Percentiles rank a stretch among this genome's conserved stretches.
These are phyloP conservation scores for Paramecium bursaria DNA, from an alignment of 73 alveolate genomes.

Conservation along the genomic window DNA sequence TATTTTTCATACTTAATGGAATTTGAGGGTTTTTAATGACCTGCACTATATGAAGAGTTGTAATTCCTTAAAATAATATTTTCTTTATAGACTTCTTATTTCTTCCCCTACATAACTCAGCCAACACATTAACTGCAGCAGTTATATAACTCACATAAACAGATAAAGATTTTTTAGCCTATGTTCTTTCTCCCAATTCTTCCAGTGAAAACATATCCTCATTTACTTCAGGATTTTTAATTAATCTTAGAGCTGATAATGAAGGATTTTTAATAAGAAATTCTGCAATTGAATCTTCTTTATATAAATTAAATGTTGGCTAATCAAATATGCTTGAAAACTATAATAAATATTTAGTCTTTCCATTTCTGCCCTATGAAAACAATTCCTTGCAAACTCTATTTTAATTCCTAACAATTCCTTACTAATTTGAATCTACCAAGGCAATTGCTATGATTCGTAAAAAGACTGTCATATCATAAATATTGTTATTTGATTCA, in stretches of 20 bases:
- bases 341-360: slow-evolving; percentile 18
- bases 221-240: slow-evolving; percentile 11
- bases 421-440: slow-evolving; percentile 33
- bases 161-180: not conserved
- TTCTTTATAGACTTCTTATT: slow-evolving; percentile 55
- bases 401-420: slow-evolving; percentile 11
- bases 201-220: slow-evolving; percentile 34
- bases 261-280: slow-evolving; percentile 24
- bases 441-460: slow-evolving; percentile 11
- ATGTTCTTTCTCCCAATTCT: slow-evolving; percentile 31
- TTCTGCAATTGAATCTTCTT: slow-evolving; percentile 32
- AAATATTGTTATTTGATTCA: slow-evolving; percentile 27
- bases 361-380: slow-evolving; percentile 58
- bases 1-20: slow-evolving; percentile 20
- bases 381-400: slow-evolving; percentile 47
- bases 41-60: slow-evolving; percentile 10
- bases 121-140: slow-evolving; percentile 56
- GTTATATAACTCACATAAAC: slow-evolving; percentile 12
- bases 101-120: slow-evolving; percentile 40
- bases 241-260: not conserved
- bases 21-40: slow-evolving; percentile 8
- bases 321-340: not conserved
- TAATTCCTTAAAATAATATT: slow-evolving; percentile 24
- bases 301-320: slow-evolving; percentile 54
- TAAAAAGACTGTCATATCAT: slow-evolving; percentile 40